phyloP scores from a whole-genome alignment of 352 stramenopile genomes.

The Globisporangium parvum region DNA sequence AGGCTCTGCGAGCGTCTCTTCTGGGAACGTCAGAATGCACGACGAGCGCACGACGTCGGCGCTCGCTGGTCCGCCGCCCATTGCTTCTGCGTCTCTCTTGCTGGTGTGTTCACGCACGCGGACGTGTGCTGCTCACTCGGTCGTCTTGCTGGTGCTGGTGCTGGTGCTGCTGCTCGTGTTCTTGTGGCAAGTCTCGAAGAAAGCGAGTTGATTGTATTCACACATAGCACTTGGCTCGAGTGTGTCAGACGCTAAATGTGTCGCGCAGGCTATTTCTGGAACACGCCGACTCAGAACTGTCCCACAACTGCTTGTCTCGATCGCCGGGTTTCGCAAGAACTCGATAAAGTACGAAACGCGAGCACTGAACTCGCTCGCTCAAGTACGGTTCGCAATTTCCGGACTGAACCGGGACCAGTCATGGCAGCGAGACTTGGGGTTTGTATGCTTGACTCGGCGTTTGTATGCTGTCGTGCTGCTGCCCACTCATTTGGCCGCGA shows the following conservation, averaged over 20 bases:
- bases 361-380: no score
- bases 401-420: conserved; percentile 1
- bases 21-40: conserved; percentile 79
- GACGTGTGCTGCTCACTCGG: background rate
- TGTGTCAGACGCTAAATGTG: no score
- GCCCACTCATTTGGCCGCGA: conserved; percentile 78
- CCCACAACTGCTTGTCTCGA: no score
- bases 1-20: conserved; percentile 56
- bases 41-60: conserved; percentile 76
- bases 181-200: background rate
- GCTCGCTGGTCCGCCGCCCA: conserved; percentile 63
- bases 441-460: conserved; percentile 56
- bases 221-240: no score
- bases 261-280: no score
- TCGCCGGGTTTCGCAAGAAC: no score
- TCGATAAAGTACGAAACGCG: conserved; percentile 8
- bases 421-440: conserved; percentile 16
- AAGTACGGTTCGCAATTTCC: no score
- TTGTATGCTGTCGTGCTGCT: conserved; percentile 59
- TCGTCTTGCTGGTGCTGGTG: background rate
- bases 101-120: background rate
- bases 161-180: background rate
- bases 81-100: conserved; percentile 9
- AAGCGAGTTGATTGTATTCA: background rate
- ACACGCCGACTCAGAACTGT: no score